Evolutionary conservation across 176 grass and related monocot species (phyloP), one percentile per base, ranked within the genome.

Genomic region (Luzula sylvatica): DNA sequence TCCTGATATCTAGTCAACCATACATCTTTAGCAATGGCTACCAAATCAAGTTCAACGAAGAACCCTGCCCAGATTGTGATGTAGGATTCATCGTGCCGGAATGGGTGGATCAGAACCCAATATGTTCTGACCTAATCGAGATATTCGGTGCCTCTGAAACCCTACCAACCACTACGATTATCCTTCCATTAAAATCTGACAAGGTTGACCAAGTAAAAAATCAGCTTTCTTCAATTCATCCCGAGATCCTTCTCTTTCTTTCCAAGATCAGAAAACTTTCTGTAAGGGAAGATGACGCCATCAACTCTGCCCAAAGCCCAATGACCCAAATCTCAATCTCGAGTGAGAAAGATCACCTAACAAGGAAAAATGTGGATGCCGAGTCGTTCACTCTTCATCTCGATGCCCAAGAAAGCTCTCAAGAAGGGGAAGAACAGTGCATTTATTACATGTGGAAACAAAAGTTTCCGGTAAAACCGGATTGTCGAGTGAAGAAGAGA

Each of bases 381-480:
- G 74, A 82, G 44, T 94, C 82, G 18, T 86, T 77, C 23, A 76
- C 47, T 18, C 47, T 94, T 1, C 42, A 70, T 55, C 66, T 94
- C 39, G 69, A 62, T 43, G 21, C 65, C 49, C n/a, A 8, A 15
- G 71, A 65, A 41, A 79, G 58, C 70, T 75, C 65, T 32, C 15
- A 78, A 7, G 55, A 69, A 3, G 84, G 78, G 0, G 71, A 46
- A 42, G 42, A 52, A 8, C 50, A 71, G 12, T 83, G 79, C 56
- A 52, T 32, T 12, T 83, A 83, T 24, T 77, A 83, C 49, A 77
- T 77, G 49, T 69, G 79, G 79, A 66, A 56, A 50, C 79, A 83
- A 15, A 39, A 24, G 4, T 83, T 83, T 38, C 50, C 56, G 11
- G 68, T 78, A 3, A 68, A 73, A 21, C 48, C 27, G 15, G 67